Conservation (phyloP, 2,329 filamentous ascomycete genomes). For the Pseudogymnoascus sp. region DNA sequence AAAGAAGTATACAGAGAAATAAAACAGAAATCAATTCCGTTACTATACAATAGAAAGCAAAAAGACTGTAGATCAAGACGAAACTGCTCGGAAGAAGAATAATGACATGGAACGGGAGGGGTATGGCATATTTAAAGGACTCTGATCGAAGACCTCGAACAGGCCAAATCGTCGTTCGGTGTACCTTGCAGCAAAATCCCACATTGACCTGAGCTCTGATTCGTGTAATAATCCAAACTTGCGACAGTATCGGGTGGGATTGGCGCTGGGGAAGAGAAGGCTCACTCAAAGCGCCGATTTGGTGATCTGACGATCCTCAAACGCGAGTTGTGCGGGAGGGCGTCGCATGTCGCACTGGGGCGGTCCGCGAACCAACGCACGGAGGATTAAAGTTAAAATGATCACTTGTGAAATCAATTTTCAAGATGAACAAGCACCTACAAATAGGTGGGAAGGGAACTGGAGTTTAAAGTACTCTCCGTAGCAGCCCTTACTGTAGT, state of each 20-base stretch:
- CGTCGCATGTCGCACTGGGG: neutral
- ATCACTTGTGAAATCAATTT: neutral
- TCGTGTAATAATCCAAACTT: slow-evolving; percentile 9
- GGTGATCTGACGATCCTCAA: slow-evolving; percentile 4
- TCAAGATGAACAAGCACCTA: neutral
- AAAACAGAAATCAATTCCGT: slow-evolving; percentile 3
- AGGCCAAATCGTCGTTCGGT: neutral
- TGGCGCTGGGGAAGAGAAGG: neutral
- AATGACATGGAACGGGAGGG: neutral
- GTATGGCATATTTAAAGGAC: neutral
- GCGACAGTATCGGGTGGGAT: neutral
- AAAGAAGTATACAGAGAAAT: slow-evolving; percentile 5
- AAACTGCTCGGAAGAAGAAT: neutral
- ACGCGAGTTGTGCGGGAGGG: neutral
- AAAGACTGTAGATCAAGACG: neutral
- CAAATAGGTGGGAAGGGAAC: neutral
- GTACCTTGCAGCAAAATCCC: neutral
- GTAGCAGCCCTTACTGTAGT: neutral
- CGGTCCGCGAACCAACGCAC: neutral
- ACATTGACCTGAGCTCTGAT: neutral
- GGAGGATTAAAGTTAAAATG: neutral
- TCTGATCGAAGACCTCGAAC: neutral
- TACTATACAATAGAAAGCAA: neutral
- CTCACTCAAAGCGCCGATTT: neutral
- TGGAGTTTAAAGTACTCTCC: neutral